A percentile compares a stretch with the other conserved stretches of the same genome.
phyloP scores from a whole-genome alignment of 768 basidiomycete species.

The Boletellus sp. region DNA sequence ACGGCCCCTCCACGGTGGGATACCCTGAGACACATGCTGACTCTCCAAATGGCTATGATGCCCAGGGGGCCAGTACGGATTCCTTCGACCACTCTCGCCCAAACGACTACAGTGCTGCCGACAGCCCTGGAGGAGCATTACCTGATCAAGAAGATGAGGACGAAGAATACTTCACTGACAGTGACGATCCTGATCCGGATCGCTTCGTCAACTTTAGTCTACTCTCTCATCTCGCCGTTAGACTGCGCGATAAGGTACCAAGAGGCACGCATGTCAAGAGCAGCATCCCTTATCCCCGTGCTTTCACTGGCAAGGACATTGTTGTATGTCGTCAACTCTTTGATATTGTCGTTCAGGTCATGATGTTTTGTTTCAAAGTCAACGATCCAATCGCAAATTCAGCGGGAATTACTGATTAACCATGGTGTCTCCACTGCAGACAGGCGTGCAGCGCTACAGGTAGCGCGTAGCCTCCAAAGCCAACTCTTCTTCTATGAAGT shows the following conservation, averaged over 20 bases:
- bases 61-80: constrained; percentile 21
- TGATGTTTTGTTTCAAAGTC: constrained; percentile 47
- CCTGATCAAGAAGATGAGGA: constrained; percentile 29
- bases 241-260: constrained; percentile 86
- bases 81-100: constrained; percentile 24
- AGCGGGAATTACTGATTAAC: constrained; percentile 74
- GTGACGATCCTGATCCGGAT: constrained; percentile 62
- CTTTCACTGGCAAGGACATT: constrained; percentile 93
- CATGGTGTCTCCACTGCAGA: constrained; percentile 74
- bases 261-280: constrained; percentile 87
- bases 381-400: constrained; percentile 83
- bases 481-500: constrained; percentile 97
- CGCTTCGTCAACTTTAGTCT: constrained; percentile 87
- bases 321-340: constrained; percentile 57
- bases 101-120: constrained; percentile 17
- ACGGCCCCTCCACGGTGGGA: constrained; percentile 24
- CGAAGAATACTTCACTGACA: constrained; percentile 36
- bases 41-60: constrained; percentile 18
- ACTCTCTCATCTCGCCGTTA: constrained; percentile 84
- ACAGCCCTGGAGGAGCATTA: constrained; percentile 15
- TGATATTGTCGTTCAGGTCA: background rate
- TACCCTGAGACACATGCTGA: constrained; percentile 14
- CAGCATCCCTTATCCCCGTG: constrained; percentile 83
- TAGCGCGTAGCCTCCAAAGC: constrained; percentile 86
- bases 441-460: constrained; percentile 77